These are phyloP conservation scores for Hericium rajendrae DNA, from an alignment of 768 basidiomycete genomes.

Conservation along the genomic window DNA sequence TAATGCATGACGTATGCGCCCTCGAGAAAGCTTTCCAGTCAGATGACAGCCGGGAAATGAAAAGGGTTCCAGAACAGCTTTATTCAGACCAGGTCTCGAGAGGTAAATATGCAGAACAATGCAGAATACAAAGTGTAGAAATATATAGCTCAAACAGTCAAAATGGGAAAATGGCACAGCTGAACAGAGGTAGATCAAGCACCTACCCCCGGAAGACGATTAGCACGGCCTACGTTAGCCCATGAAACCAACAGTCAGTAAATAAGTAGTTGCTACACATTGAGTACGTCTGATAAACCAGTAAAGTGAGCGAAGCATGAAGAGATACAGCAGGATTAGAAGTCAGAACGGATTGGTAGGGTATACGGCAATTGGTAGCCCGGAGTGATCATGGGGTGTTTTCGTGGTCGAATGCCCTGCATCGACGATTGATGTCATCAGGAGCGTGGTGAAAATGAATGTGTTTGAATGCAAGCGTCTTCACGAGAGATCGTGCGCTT, in stretches of 20 bases:
- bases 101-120: neutral
- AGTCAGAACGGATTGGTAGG: slow-evolving; percentile 19
- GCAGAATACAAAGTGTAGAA: neutral
- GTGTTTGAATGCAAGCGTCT: neutral
- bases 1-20: too few relatives aligned
- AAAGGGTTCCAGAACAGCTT: slow-evolving; percentile 16
- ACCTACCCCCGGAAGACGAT: slow-evolving; percentile 8
- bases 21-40: too few relatives aligned
- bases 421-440: slow-evolving; percentile 1
- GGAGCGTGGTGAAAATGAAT: neutral
- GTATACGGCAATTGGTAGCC: slow-evolving; percentile 11
- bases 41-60: neutral
- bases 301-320: slow-evolving; percentile 4
- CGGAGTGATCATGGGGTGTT: slow-evolving; percentile 3
- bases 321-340: slow-evolving; percentile 11
- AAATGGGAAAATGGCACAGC: neutral
- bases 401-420: slow-evolving; percentile 8
- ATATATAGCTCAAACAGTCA: neutral
- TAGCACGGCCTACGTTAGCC: slow-evolving; percentile 3
- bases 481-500: slow-evolving; percentile 10
- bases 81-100: slow-evolving; percentile 16
- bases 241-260: neutral
- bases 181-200: neutral
- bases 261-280: slow-evolving; percentile 11
- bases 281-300: slow-evolving; percentile 3